phyloP scores from a whole-genome alignment of 192 early-diverging fungal species.

The Linnemannia hyalina region DNA sequence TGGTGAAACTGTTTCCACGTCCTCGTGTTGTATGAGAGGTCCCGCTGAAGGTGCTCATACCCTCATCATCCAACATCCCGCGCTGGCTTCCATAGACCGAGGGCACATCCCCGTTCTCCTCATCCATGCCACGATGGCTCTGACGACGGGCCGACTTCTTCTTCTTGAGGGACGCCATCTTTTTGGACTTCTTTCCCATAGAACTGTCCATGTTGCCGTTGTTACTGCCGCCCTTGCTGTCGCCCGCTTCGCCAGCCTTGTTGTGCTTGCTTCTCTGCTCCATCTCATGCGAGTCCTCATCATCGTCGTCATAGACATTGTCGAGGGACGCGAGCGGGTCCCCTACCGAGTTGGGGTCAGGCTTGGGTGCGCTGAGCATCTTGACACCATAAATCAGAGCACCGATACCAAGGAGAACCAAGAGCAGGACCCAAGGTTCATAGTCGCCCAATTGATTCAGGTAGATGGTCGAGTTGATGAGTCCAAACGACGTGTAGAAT shows the following conservation, averaged over 20 bases:
- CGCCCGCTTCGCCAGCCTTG: background rate
- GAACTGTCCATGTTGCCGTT: conserved; percentile 13
- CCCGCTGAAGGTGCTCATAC: conserved; percentile 4
- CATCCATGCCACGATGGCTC: conserved; percentile 28
- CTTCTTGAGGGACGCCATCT: conserved; percentile 27
- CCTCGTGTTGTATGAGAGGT: conserved; percentile 11
- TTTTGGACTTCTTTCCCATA: background rate
- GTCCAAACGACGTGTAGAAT: conserved; percentile 66
- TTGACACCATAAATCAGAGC: conserved; percentile 66
- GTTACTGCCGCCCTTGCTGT: background rate
- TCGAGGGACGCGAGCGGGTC: background rate
- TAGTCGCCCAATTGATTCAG: conserved; percentile 63
- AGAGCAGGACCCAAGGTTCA: conserved; percentile 62
- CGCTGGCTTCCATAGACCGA: conserved; percentile 38
- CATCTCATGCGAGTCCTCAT: conserved; percentile 20
- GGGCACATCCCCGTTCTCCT: conserved; percentile 31
- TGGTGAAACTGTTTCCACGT: conserved; percentile 35
- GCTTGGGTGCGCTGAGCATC: conserved; percentile 61
- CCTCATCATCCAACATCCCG: conserved; percentile 42
- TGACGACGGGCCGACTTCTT: conserved; percentile 25
- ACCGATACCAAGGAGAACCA: conserved; percentile 65
- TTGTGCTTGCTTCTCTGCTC: conserved; percentile 8
- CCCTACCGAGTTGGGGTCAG: conserved; percentile 14
- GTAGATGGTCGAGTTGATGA: conserved; percentile 73
- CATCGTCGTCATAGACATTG: conserved; percentile 17